Base-by-base conservation (phyloP, 257 asterid genomes). In the Primulina huaijiensis region DNA sequence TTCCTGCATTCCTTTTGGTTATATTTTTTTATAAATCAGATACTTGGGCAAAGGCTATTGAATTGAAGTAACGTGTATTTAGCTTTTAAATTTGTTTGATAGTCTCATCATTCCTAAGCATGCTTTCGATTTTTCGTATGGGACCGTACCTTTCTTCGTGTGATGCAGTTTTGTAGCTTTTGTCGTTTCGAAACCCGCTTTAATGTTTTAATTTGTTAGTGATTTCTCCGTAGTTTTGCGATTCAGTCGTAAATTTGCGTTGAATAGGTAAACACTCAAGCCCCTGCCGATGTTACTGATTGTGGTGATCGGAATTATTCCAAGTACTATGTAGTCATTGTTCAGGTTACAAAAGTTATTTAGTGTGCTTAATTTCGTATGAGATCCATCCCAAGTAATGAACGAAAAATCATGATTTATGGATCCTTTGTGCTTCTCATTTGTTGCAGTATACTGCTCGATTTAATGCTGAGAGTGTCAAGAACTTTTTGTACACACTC, bases 381-480 rank as follows among this genome's bases (percentile, higher is more conserved):
- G 16, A 58, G 21, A 27, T 27, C 65, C 63, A n/a, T 31, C 46
- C 4, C 16, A 61, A 27, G 38, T 21, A 71, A 3, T 68, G 67
- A 50, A 29, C 31, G 65, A 55, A 68, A 68, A 35, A 8, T 37
- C 53, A 52, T 55, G 6, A 5, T 31, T 67, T 64, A 29, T 64
- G 21, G 43, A 43, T 71, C 59, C 30, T 38, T 43, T 68, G 37
- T 21, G 56, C 57, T 21, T 69, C 52, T 65, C 43, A 20, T 62
- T 59, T 3, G 69, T 75, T 82, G 74, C 88, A 91, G 99, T 89
- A 89, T 72, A 80, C 90, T 70, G 95, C 99, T 70, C 91, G 96
- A 37, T 94, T 94, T 81, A 91, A 79, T 78, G 97, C 97, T 27
- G 97, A 91, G 72, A 52, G 88, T 10, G 97, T 94, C 79, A 94